A percentile compares a stretch with the other conserved stretches of the same genome.
Conservation (phyloP, 2,329 filamentous ascomycete genomes). For the Diaporthe citriasiana region DNA sequence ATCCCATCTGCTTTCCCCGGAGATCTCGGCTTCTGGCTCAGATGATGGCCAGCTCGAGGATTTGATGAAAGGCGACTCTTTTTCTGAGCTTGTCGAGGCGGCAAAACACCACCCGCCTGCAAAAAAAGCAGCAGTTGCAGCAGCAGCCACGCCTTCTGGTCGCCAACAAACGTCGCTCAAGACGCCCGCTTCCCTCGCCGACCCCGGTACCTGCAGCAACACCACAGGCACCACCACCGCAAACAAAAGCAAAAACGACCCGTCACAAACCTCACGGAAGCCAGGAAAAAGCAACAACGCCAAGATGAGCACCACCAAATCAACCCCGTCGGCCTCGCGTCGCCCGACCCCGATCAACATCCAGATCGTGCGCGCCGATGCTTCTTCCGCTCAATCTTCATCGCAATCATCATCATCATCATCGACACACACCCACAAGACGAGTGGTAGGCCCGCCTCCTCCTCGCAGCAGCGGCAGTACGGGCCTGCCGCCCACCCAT, state of each 20-base stretch:
- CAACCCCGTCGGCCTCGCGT: neutral
- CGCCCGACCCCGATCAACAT: constrained; percentile 21
- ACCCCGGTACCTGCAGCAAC: neutral
- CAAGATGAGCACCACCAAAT: neutral
- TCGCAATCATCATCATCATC: neutral
- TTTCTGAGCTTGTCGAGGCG: neutral
- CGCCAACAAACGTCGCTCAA: neutral
- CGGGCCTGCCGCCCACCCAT: neutral
- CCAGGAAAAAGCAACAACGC: constrained; percentile 6
- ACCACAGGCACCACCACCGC: neutral
- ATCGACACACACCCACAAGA: neutral
- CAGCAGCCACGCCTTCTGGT: neutral
- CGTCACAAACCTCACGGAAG: neutral
- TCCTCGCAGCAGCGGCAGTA: too few species aligned
- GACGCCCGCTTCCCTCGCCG: neutral
- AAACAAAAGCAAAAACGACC: neutral
- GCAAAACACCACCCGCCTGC: neutral
- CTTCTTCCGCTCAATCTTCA: neutral
- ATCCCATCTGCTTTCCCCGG: constrained; percentile 11
- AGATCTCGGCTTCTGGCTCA: constrained; percentile 7
- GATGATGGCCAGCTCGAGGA: constrained; percentile 8
- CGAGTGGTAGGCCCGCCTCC: neutral
- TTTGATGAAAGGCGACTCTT: neutral
- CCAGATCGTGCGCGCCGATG: constrained; percentile 6
- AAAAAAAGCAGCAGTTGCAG: neutral